Conservation (phyloP, 306 rosid genomes). For the Cucurbita pepo region DNA sequence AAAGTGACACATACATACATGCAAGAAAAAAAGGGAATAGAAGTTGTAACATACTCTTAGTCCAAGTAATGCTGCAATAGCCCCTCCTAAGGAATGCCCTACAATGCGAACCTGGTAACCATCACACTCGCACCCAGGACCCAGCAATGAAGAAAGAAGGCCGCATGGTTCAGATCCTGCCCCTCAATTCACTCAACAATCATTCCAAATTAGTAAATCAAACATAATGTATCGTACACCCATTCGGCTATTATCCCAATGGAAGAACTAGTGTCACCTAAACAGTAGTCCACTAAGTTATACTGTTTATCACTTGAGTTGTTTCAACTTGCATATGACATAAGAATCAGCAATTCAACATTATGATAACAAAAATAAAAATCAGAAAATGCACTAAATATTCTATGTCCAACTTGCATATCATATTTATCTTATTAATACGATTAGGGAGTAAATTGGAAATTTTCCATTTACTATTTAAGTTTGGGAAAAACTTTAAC, state of each 20-base stretch:
- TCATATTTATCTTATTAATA: background rate
- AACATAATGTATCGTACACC: background rate
- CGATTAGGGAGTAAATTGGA: background rate
- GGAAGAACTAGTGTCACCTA: background rate
- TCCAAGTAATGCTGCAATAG: constrained; percentile 78
- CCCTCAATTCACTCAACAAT: constrained; percentile 20
- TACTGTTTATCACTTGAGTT: background rate
- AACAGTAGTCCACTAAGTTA: background rate
- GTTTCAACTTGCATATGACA: background rate
- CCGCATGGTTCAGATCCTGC: constrained; percentile 56
- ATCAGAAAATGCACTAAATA: background rate
- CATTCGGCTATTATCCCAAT: background rate
- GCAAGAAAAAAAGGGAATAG: background rate
- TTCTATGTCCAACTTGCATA: background rate
- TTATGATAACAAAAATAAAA: background rate
- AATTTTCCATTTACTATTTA: background rate
- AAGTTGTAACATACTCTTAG: constrained; percentile 39
- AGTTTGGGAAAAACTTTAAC: background rate
- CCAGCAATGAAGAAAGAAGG: constrained; percentile 65
- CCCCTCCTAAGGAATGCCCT: constrained; percentile 93
- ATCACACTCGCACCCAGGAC: constrained; percentile 68
- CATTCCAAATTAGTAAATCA: constrained; percentile 1
- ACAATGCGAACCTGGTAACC: constrained; percentile 71
- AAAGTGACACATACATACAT: background rate
- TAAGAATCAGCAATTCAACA: background rate